These are phyloP conservation scores for Akanthomyces lecanii DNA, from an alignment of 2,329 filamentous ascomycete species.

Conservation along the genomic window DNA sequence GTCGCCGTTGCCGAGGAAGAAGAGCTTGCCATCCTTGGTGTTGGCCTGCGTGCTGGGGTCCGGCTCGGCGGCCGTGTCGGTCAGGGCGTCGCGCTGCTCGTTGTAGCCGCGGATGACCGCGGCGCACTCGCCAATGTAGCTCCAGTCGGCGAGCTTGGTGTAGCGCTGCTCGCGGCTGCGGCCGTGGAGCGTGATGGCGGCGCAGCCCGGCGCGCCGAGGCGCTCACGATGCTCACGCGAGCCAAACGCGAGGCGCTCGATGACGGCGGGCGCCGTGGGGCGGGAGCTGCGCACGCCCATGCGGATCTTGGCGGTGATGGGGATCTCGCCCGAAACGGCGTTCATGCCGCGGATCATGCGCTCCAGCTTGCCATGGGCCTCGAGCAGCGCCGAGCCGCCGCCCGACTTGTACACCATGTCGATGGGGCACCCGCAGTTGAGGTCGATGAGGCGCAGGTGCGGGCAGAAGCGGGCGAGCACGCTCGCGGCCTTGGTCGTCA, in stretches of 20 bases:
- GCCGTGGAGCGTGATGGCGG: constrained; percentile 93
- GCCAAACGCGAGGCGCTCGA: constrained; percentile 79
- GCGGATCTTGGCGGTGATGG: constrained; percentile 91
- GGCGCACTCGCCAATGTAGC: constrained; percentile 87
- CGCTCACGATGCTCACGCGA: constrained; percentile 65
- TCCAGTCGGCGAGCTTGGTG: constrained; percentile 88
- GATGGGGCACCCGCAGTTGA: constrained; percentile 97
- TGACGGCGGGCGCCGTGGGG: constrained; percentile 75
- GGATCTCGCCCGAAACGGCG: constrained; percentile 80
- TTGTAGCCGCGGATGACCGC: constrained; percentile 79
- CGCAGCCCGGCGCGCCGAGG: constrained; percentile 75
- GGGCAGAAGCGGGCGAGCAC: constrained; percentile 72
- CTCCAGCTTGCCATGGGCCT: constrained; percentile 80
- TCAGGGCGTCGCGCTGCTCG: constrained; percentile 57
- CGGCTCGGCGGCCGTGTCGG: constrained; percentile 73
- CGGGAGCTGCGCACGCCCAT: constrained; percentile 79
- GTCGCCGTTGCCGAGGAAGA: constrained; percentile 95
- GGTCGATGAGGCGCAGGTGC: constrained; percentile 81
- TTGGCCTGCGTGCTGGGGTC: constrained; percentile 71
- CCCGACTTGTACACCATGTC: constrained; percentile 87
- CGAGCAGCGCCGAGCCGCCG: constrained; percentile 87
- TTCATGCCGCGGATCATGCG: constrained; percentile 98
- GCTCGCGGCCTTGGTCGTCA: constrained; percentile 84
- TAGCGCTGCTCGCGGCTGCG: constrained; percentile 93
- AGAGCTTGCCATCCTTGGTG: constrained; percentile 64